These are phyloP conservation scores for Gamarada debralockiae DNA, from an alignment of 495 filamentous ascomycete genomes.

Conservation along the genomic window DNA sequence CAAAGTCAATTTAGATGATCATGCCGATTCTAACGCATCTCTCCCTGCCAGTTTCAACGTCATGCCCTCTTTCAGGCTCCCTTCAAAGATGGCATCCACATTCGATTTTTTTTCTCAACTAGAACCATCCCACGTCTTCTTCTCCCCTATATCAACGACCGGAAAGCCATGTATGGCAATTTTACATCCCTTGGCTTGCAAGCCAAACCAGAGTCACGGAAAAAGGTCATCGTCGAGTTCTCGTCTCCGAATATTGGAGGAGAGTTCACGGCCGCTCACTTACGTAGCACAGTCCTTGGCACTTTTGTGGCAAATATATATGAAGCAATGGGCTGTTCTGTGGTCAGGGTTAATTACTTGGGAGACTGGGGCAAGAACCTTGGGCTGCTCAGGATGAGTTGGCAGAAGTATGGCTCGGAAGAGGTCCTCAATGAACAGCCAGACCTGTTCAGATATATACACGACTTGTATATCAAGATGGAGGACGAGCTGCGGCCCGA, in stretches of 20 bases:
- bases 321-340: conserved; percentile 66
- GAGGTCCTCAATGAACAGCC: not conserved
- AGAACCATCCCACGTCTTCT: conserved; percentile 54
- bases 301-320: conserved; percentile 68
- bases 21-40: not conserved
- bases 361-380: conserved; percentile 79
- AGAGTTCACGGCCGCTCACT: conserved; percentile 70
- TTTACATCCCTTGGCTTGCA: conserved; percentile 59
- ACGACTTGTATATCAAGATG: conserved; percentile 53
- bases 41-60: conserved; percentile 57
- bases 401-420: conserved; percentile 32
- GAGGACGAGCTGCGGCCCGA: conserved; percentile 49
- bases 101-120: conserved; percentile 78
- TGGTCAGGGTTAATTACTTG: conserved; percentile 68
- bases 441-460: conserved; percentile 1
- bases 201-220: not conserved
- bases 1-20: not conserved
- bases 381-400: conserved; percentile 62
- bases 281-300: conserved; percentile 73
- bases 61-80: conserved; percentile 69
- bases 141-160: conserved; percentile 57
- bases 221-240: conserved; percentile 3
- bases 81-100: conserved; percentile 54
- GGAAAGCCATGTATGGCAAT: conserved; percentile 59
- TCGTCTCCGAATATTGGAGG: conserved; percentile 40